A percentile compares a stretch with the other conserved stretches of the same genome.
Conservation (phyloP, 2,329 filamentous ascomycete species). For the Colletotrichum gigasporum region DNA sequence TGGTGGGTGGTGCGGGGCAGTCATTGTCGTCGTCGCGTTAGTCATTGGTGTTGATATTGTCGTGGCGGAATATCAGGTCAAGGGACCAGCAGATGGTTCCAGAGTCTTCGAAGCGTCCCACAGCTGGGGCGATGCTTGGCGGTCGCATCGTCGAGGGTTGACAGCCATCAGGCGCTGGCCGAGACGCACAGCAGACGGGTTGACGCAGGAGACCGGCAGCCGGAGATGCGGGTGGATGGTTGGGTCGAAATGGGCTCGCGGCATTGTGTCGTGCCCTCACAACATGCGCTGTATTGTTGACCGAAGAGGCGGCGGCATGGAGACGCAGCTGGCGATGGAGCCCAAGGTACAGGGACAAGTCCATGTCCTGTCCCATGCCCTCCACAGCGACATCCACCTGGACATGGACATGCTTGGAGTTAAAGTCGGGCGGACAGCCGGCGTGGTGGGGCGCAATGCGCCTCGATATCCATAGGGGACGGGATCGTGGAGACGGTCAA, state of each 20-base stretch:
- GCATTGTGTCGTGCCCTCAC: background rate
- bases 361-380: background rate
- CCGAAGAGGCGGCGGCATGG: background rate
- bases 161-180: conserved; percentile 9
- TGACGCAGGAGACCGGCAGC: conserved; percentile 8
- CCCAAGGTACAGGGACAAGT: conserved; percentile 1
- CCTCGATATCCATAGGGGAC: conserved; percentile 7
- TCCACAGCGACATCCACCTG: background rate
- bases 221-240: conserved; percentile 13
- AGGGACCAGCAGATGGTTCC: background rate
- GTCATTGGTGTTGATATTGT: background rate
- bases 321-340: background rate
- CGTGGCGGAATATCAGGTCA: background rate
- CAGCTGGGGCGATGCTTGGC: conserved; percentile 19
- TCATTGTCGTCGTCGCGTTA: background rate
- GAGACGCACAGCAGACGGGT: conserved; percentile 10
- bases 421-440: conserved; percentile 20
- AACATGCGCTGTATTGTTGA: too few species aligned
- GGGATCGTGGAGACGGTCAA: conserved; percentile 20
- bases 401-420: conserved; percentile 19
- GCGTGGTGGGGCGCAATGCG: conserved; percentile 1
- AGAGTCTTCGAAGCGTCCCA: conserved; percentile 10
- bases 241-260: conserved; percentile 21
- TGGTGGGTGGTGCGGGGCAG: background rate
- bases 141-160: background rate